Evolutionary conservation across 1,284 basidiomycete species (phyloP).

Genomic region (Earliella scabrosa): DNA sequence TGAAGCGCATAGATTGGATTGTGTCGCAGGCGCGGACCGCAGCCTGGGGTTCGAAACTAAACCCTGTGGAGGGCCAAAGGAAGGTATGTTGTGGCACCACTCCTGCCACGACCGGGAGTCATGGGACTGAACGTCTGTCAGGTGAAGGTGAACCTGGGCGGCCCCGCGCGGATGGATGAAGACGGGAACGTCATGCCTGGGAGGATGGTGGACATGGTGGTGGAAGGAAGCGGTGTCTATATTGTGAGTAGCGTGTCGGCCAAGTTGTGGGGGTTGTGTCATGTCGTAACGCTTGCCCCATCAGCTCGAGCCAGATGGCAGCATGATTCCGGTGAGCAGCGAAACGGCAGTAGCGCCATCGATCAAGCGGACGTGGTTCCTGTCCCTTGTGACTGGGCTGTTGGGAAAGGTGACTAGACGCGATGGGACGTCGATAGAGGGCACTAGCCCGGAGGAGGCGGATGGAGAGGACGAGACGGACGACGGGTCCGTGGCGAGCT

Average conservation of each 20-base stretch:
- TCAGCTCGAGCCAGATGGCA: constrained; percentile 48
- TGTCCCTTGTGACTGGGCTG: constrained; percentile 41
- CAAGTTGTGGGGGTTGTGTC: background rate
- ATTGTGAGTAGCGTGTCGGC: constrained; percentile 54
- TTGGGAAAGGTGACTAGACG: constrained; percentile 38
- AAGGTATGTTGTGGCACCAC: constrained; percentile 51
- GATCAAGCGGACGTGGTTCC: constrained; percentile 56
- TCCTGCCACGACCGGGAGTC: background rate
- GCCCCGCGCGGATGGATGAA: constrained; percentile 53
- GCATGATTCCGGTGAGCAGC: constrained; percentile 56
- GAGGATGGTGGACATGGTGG: constrained; percentile 75
- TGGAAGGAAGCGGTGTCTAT: constrained; percentile 71
- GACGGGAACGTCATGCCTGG: constrained; percentile 55
- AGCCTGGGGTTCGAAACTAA: constrained; percentile 79
- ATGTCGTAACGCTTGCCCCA: constrained; percentile 16
- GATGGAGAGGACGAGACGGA: constrained; percentile 33
- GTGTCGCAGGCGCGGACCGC: constrained; percentile 62
- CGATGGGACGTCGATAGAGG: constrained; percentile 25
- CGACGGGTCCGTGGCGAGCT: constrained; percentile 41
- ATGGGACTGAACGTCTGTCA: constrained; percentile 31
- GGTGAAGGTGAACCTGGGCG: constrained; percentile 74
- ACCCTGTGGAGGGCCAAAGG: constrained; percentile 59
- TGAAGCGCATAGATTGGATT: constrained; percentile 71
- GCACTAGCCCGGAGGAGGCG: constrained; percentile 15
- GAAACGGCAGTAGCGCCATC: constrained; percentile 51